Base-by-base conservation (phyloP, 352 stramenopile genomes). In the Pythium phragmitis region DNA sequence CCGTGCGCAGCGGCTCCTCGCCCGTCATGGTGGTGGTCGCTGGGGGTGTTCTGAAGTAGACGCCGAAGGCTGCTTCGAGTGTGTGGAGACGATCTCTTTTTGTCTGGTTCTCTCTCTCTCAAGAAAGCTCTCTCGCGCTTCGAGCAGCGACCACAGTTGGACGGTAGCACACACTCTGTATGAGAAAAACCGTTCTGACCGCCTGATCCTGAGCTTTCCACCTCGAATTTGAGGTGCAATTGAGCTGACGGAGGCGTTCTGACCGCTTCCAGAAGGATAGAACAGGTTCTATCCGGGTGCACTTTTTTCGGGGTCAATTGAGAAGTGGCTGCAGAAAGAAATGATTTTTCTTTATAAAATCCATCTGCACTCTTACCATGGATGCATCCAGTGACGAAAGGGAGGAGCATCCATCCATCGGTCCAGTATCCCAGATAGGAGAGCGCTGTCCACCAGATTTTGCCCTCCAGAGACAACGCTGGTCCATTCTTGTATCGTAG, bases 1-100 rank as follows among this genome's bases (percentile, higher is more conserved):
- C 75, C 11, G 70, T 74, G 64, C 68, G 70, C 23, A 80, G 63
- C 30, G 65, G 42, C 51, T 62, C 50, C 41, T 67, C 60, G 53
- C 39, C 55, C 36, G 45, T 57, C 67, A 65, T 70, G 36, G 63
- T 70, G 36, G 63, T 41, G 43, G 21, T 55, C 5, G 26, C 47
- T 23, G 30, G 14, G 9, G 28, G 19, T 37, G 34, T 5, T 34
- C 16, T 46, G 39, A 14, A n/a, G 39, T 30, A 17, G 14, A 46
- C 7, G 39, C 39, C 13, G 39, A 46, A 39, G 11, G 13, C 13
- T 46, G 13, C 39, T 17, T 46, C 39, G 39, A 17, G 39, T n/a
- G 13, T 57, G 19, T 30, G 34, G 34, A 39, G 34, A 39, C 11
- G 34, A 39, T 39, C 34, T 39, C 34, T 39, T 39, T 9, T 39